These are phyloP conservation scores for Teratosphaeria pseudoeucalypti DNA, from an alignment of 2,329 filamentous ascomycete genomes.

Conservation along the genomic window DNA sequence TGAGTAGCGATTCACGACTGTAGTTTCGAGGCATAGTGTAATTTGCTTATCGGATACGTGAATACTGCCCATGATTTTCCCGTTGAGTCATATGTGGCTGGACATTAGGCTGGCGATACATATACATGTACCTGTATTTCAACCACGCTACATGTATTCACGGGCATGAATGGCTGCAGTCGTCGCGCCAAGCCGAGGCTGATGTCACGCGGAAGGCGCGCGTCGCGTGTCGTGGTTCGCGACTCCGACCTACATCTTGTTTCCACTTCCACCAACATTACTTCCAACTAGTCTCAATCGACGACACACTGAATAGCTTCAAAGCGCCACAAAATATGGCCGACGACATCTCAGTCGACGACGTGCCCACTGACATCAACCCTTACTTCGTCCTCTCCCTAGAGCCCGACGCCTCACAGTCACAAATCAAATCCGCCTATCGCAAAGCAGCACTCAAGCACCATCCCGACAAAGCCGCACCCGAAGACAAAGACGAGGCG, in stretches of 20 bases:
- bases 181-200: not conserved
- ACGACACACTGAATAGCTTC: not conserved
- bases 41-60: too few species aligned
- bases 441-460: slow-evolving; percentile 79
- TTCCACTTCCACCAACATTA: not conserved
- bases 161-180: not conserved
- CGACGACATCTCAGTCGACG: not conserved
- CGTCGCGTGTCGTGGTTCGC: not conserved
- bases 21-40: too few species aligned
- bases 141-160: too few species aligned
- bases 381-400: slow-evolving; percentile 75
- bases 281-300: too few species aligned
- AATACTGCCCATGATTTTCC: too few species aligned
- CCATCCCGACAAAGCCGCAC: slow-evolving; percentile 50
- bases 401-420: slow-evolving; percentile 57
- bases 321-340: not conserved
- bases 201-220: not conserved
- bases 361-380: slow-evolving; percentile 28
- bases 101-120: too few species aligned
- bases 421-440: slow-evolving; percentile 83
- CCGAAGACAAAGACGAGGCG: slow-evolving; percentile 59
- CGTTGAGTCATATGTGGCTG: too few species aligned
- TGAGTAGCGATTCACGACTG: too few species aligned
- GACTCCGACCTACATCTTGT: not conserved
- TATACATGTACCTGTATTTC: not conserved